Conservation (phyloP, 768 basidiomycete genomes). For the Boletus sensibilis region DNA sequence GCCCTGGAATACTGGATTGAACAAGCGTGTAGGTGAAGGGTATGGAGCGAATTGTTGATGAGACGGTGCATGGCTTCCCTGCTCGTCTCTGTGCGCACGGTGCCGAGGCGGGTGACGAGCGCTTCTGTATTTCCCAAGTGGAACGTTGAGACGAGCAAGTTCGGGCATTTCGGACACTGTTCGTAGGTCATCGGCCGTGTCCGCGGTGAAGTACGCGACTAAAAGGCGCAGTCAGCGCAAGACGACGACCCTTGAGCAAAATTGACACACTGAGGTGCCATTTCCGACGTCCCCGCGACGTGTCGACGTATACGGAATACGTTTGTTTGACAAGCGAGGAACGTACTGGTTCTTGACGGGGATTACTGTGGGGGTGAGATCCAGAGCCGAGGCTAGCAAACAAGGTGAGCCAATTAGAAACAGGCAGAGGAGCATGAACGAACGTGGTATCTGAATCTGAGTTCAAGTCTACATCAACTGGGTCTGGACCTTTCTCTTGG, state of each 20-base stretch:
- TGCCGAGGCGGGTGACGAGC: slow-evolving; percentile 56
- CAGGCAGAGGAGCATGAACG: slow-evolving; percentile 18
- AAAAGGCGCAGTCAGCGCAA: slow-evolving; percentile 4
- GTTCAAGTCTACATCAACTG: slow-evolving; percentile 46
- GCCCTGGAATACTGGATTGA: slow-evolving; percentile 10
- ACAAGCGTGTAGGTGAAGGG: slow-evolving; percentile 27
- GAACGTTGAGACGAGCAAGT: slow-evolving; percentile 53
- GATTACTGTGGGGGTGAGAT: slow-evolving; percentile 26
- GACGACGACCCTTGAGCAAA: slow-evolving; percentile 1
- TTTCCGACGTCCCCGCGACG: slow-evolving; percentile 62
- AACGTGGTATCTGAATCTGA: slow-evolving; percentile 54
- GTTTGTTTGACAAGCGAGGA: slow-evolving; percentile 74
- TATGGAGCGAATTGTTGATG: slow-evolving; percentile 34
- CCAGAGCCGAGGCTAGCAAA: slow-evolving; percentile 31
- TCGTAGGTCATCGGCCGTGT: slow-evolving; percentile 52
- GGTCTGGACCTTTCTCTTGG: slow-evolving; percentile 59
- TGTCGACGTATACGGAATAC: slow-evolving; percentile 76
- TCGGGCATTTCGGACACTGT: slow-evolving; percentile 60
- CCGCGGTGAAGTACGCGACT: slow-evolving; percentile 80
- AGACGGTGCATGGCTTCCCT: slow-evolving; percentile 11
- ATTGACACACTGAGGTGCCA: slow-evolving; percentile 72
- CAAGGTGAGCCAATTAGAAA: slow-evolving; percentile 3
- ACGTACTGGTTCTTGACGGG: slow-evolving; percentile 32
- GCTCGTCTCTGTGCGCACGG: slow-evolving; percentile 30
- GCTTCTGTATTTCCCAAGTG: slow-evolving; percentile 60